Evolutionary conservation across 2,329 filamentous ascomycete genomes (phyloP).

Genomic region (Dendryphion nanum): DNA sequence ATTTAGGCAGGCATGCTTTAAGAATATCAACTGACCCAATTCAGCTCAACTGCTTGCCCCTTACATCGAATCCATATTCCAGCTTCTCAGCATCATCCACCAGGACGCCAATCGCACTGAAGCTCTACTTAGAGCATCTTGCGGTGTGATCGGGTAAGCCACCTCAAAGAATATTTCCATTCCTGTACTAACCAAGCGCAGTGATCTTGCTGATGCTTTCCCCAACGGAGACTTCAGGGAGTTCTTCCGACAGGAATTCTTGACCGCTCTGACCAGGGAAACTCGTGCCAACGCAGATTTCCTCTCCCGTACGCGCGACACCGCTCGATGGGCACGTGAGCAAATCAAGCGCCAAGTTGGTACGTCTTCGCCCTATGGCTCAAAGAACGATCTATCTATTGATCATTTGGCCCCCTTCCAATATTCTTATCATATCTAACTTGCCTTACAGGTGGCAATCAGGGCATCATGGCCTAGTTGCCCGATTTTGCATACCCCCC

Average conservation of each 20-base stretch:
- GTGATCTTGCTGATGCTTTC: conserved; percentile 92
- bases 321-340: conserved; percentile 94
- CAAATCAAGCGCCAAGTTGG: conserved; percentile 88
- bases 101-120: conserved; percentile 87
- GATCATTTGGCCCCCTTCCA: conserved; percentile 11
- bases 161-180: conserved; percentile 7
- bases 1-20: background rate
- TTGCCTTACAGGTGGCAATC: conserved; percentile 28
- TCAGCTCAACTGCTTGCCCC: conserved; percentile 69
- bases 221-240: conserved; percentile 82
- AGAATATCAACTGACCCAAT: conserved; percentile 17
- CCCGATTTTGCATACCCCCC: conserved; percentile 7
- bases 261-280: conserved; percentile 87
- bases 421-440: conserved; percentile 23
- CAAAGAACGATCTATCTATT: conserved; percentile 1
- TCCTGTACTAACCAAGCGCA: conserved; percentile 46
- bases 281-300: conserved; percentile 88
- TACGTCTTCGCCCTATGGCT: conserved; percentile 20
- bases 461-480: conserved; percentile 37
- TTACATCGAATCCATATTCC: conserved; percentile 83
- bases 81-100: conserved; percentile 77
- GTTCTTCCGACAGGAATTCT: conserved; percentile 87
- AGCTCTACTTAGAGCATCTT: conserved; percentile 84
- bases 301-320: conserved; percentile 80
- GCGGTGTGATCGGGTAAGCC: conserved; percentile 89